phyloP scores from a whole-genome alignment of 2,329 filamentous ascomycete genomes.

The Beauveria pseudobassiana region DNA sequence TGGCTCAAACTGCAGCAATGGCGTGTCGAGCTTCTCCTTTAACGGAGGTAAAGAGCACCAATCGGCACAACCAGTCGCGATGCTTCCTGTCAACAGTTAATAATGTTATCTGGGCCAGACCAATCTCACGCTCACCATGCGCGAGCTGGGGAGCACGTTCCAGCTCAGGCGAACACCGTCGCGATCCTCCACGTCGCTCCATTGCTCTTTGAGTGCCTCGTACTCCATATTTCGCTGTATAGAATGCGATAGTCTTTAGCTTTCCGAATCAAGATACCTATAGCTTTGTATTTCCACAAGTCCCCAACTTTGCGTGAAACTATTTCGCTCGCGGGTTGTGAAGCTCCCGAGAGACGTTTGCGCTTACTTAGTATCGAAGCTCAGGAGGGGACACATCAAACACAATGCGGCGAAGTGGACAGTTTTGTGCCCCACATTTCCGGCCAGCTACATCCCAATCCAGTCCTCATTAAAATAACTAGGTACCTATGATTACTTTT shows the following conservation, averaged over 20 bases:
- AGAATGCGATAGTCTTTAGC: not conserved
- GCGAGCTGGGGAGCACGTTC: constrained; percentile 97
- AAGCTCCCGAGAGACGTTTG: not conserved
- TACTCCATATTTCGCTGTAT: constrained; percentile 62
- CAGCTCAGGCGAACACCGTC: constrained; percentile 95
- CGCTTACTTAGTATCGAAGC: not conserved
- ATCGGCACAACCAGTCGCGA: constrained; percentile 93
- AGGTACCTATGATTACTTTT: no score
- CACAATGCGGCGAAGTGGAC: not conserved
- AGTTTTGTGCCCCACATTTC: constrained; percentile 8
- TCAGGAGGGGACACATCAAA: constrained; percentile 1
- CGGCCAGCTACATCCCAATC: not conserved
- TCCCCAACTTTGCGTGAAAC: not conserved
- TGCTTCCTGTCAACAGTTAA: constrained; percentile 58
- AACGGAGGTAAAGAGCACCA: constrained; percentile 86
- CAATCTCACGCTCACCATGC: constrained; percentile 61
- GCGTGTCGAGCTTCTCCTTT: constrained; percentile 88
- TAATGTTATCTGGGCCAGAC: not conserved
- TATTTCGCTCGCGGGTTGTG: not conserved
- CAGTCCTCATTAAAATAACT: not conserved
- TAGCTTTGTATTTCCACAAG: not conserved
- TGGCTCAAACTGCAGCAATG: constrained; percentile 88
- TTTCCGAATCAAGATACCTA: not conserved
- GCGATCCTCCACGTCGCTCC: constrained; percentile 91
- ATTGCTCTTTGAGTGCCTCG: constrained; percentile 89